phyloP scores from a whole-genome alignment of 805 yeast genomes.

The Kodamaea restingae region DNA sequence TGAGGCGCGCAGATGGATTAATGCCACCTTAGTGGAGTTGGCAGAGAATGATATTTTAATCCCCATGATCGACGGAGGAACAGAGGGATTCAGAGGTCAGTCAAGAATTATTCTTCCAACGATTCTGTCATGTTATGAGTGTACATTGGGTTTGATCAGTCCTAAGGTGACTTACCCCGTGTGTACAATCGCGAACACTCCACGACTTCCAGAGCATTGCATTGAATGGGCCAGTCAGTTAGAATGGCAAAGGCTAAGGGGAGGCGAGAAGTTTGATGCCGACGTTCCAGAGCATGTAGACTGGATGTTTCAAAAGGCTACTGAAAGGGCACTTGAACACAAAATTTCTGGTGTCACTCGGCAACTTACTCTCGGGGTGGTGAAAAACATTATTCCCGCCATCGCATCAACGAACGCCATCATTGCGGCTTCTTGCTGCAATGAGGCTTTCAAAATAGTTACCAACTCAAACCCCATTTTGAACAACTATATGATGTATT shows the following conservation, averaged over 20 bases:
- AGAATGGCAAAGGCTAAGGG: conserved; percentile 60
- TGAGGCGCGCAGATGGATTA: conserved; percentile 89
- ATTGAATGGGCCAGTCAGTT: conserved; percentile 83
- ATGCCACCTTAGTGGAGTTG: conserved; percentile 58
- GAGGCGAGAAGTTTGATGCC: conserved; percentile 52
- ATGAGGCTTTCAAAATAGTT: conserved; percentile 76
- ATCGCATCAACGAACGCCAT: conserved; percentile 93
- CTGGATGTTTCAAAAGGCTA: conserved; percentile 55
- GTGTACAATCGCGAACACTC: conserved; percentile 92
- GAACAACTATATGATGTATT: conserved; percentile 79
- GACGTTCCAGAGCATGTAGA: conserved; percentile 66
- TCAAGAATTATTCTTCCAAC: conserved; percentile 83
- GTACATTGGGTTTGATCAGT: conserved; percentile 74
- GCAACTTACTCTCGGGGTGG: conserved; percentile 75
- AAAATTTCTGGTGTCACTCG: conserved; percentile 74
- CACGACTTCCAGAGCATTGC: conserved; percentile 92
- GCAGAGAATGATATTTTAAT: conserved; percentile 47
- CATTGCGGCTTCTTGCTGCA: conserved; percentile 84
- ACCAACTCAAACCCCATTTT: conserved; percentile 64
- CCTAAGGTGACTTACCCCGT: conserved; percentile 71
- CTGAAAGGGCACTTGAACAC: conserved; percentile 56
- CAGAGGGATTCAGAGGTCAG: conserved; percentile 93
- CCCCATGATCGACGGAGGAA: conserved; percentile 84
- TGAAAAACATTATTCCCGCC: conserved; percentile 89
- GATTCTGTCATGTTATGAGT: conserved; percentile 86